Evolutionary conservation across 306 rosid species (phyloP).

Genomic region (Adenanthera pavonina): DNA sequence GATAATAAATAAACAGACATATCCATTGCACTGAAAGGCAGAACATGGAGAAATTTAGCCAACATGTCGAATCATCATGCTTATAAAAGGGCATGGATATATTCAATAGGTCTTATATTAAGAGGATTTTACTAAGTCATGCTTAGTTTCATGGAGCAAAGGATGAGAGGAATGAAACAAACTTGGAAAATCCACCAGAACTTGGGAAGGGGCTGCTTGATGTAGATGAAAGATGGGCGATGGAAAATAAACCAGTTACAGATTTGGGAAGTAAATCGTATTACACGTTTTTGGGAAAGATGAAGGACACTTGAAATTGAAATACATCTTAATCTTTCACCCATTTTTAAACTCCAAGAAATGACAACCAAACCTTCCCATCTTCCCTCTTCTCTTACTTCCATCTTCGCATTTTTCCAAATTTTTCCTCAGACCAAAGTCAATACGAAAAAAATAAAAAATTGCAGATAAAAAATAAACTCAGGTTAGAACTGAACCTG

Average conservation of each 20-base stretch:
- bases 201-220: background rate
- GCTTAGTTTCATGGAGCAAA: background rate
- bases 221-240: background rate
- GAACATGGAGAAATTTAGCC: constrained; percentile 2
- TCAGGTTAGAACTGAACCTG: constrained; percentile 56
- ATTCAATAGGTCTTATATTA: background rate
- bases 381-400: background rate
- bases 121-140: background rate
- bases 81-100: background rate
- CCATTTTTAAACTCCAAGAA: background rate
- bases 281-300: background rate
- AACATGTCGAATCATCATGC: background rate
- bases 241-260: background rate
- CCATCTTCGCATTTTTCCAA: background rate
- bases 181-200: background rate
- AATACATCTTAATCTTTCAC: background rate
- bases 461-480: background rate
- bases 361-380: background rate
- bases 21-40: constrained; percentile 3
- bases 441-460: background rate
- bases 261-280: background rate
- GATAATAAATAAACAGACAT: background rate
- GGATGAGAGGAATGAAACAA: background rate
- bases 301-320: background rate
- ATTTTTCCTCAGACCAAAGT: background rate